phyloP scores from a whole-genome alignment of 495 filamentous ascomycete species.

The Aspergillus heteromorphus region DNA sequence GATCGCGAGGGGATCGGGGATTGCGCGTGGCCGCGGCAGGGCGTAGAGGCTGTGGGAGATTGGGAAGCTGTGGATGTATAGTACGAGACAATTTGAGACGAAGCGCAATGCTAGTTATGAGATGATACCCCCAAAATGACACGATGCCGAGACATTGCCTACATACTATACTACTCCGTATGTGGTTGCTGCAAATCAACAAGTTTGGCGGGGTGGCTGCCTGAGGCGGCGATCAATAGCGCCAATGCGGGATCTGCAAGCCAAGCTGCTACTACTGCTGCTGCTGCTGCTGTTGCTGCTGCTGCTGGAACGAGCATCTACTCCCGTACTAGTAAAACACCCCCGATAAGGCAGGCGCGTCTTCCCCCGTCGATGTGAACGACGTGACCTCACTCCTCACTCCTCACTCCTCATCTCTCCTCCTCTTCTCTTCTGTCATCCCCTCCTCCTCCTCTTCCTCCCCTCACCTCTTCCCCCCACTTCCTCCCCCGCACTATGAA shows the following conservation, averaged over 20 bases:
- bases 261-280: no score
- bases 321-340: no score
- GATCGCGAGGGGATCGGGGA: conserved; percentile 43
- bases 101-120: conserved; percentile 19
- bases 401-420: no score
- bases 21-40: conserved; percentile 37
- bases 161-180: no score
- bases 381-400: background rate
- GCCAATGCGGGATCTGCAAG: conserved; percentile 9
- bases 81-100: conserved; percentile 13
- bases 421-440: background rate
- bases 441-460: background rate
- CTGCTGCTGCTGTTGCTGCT: no score
- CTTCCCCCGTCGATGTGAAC: background rate
- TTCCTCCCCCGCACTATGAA: conserved; percentile 53
- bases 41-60: background rate
- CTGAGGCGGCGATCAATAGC: conserved; percentile 16
- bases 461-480: background rate
- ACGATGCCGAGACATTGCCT: no score
- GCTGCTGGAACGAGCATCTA: no score
- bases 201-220: conserved; percentile 4
- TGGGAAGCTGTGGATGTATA: background rate
- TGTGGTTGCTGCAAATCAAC: no score
- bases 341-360: conserved; percentile 18
- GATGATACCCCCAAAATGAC: conserved; percentile 10